Percentiles rank a stretch among this genome's conserved stretches.
Conservation (phyloP, 2,329 filamentous ascomycete genomes). For the Epichloe sibirici region DNA sequence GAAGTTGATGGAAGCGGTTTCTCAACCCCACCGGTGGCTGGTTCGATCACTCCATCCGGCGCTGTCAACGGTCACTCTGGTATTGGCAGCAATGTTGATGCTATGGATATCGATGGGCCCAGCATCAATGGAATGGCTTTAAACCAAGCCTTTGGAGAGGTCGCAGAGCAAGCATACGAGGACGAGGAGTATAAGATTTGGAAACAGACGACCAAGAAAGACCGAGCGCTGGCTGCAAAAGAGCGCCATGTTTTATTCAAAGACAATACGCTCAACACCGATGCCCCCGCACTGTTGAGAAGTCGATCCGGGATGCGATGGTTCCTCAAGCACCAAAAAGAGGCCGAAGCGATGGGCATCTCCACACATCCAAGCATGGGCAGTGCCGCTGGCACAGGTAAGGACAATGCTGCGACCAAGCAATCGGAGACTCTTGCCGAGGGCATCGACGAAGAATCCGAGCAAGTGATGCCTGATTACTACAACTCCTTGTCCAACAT, state of each 20-base stretch:
- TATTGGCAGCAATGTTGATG: slow-evolving; percentile 63
- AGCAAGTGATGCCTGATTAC: slow-evolving; percentile 81
- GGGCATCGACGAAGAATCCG: slow-evolving; percentile 83
- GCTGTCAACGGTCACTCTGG: slow-evolving; percentile 55
- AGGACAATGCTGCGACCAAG: slow-evolving; percentile 31
- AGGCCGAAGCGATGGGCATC: slow-evolving; percentile 42
- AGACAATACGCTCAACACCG: slow-evolving; percentile 69
- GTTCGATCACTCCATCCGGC: slow-evolving; percentile 59
- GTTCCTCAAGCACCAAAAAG: slow-evolving; percentile 68
- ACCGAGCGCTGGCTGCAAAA: slow-evolving; percentile 74
- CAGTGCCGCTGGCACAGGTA: slow-evolving; percentile 25
- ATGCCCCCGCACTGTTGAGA: slow-evolving; percentile 77
- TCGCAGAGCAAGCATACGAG: slow-evolving; percentile 64
- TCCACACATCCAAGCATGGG: slow-evolving; percentile 26
- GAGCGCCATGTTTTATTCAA: slow-evolving; percentile 80
- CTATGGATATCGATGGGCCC: slow-evolving; percentile 76
- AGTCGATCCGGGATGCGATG: slow-evolving; percentile 82
- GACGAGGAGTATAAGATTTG: slow-evolving; percentile 96
- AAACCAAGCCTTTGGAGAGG: slow-evolving; percentile 51
- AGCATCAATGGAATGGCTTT: slow-evolving; percentile 55
- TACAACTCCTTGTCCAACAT: slow-evolving; percentile 81
- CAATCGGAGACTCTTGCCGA: slow-evolving; percentile 73
- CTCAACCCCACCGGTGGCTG: slow-evolving; percentile 64
- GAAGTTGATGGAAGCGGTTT: slow-evolving; percentile 80
- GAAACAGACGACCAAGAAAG: slow-evolving; percentile 98